Evolutionary conservation across 202 grass and related monocot species (phyloP), one percentile per base, ranked within the genome.

Genomic region (Carex sylvatica): DNA sequence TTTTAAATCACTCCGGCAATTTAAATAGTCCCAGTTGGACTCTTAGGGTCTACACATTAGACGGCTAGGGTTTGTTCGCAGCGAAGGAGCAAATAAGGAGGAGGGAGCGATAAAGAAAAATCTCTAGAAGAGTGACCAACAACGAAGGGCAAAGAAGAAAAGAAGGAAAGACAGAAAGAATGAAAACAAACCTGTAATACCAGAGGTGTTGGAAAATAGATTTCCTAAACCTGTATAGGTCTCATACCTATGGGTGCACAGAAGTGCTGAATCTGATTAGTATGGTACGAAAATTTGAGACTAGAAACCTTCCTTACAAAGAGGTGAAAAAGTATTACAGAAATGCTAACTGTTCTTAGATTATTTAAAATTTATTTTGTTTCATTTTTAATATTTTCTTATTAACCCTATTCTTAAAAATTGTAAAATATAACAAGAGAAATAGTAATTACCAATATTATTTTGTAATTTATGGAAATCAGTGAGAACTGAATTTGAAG

Each of bases 201-300:
- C 4, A 73, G 36, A 73, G 66, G 66, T 44, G 19, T 33, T 11
- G 68, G 46, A 23, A 71, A 40, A 51, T 52, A 74, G 70, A 16
- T 74, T 26, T 30, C 44, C 46, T 46, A 18, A 53, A 54, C 47
- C 70, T 28, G 13, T 53, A 54, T 74, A 47, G 23, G 22, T 31
- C 23, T 14, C 23, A 47, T 74, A 52, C 12, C 6, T 12, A 30
- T 74, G 15, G 6, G 23, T 53, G 23, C 70, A 18, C 5, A 52
- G 6, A 13, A 74, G 22, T 74, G 70, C 13, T 53, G 46, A 18
- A 74, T 9, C 46, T 53, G 12, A 74, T 22, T 2, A 74, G 70
- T 74, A 74, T 74, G 23, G 47, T 74, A 74, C 47, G 0, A 74
- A 74, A 74, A 74, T 74, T 54, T 53, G 70, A 74, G 70, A 74